Evolutionary conservation across 164 flowering plant species (phyloP).

Genomic region (Macadamia integrifolia): DNA sequence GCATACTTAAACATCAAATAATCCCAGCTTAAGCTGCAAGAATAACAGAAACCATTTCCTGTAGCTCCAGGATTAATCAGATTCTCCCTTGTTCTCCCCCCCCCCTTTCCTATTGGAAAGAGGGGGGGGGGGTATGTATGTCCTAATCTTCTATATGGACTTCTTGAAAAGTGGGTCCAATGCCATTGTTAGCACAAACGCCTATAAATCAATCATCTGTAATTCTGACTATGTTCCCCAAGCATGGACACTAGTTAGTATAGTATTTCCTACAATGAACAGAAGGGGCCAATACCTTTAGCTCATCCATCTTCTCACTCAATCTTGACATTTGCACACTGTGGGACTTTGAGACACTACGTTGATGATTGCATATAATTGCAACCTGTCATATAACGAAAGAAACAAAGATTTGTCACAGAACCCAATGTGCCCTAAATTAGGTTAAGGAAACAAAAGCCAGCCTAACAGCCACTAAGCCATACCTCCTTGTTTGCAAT

Average conservation of each 20-base stretch:
- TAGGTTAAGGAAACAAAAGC: not conserved
- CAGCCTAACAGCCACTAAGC: not conserved
- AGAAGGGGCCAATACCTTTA: slow-evolving; percentile 46
- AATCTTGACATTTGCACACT: slow-evolving; percentile 64
- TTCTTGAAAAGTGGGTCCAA: not conserved
- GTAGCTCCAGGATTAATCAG: not conserved
- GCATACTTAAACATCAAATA: too few species aligned
- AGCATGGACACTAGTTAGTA: not conserved
- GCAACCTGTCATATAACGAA: slow-evolving; percentile 64
- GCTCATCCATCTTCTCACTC: slow-evolving; percentile 65
- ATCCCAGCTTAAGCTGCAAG: too few species aligned
- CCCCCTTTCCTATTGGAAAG: too few species aligned
- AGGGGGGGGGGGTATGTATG: too few species aligned
- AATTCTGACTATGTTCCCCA: not conserved
- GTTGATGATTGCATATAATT: slow-evolving; percentile 97
- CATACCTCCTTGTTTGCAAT: slow-evolving; percentile 89
- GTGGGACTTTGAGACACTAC: slow-evolving; percentile 82
- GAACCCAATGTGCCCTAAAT: not conserved
- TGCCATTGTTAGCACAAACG: not conserved
- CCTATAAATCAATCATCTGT: not conserved
- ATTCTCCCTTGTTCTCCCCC: too few species aligned
- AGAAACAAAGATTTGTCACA: not conserved
- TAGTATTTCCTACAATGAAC: not conserved
- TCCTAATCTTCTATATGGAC: too few species aligned
- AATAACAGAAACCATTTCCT: slow-evolving; percentile 1